A percentile compares a stretch with the other conserved stretches of the same genome.
Evolutionary conservation across 2,329 filamentous ascomycete species (phyloP).

Genomic region (Botrytis aclada): DNA sequence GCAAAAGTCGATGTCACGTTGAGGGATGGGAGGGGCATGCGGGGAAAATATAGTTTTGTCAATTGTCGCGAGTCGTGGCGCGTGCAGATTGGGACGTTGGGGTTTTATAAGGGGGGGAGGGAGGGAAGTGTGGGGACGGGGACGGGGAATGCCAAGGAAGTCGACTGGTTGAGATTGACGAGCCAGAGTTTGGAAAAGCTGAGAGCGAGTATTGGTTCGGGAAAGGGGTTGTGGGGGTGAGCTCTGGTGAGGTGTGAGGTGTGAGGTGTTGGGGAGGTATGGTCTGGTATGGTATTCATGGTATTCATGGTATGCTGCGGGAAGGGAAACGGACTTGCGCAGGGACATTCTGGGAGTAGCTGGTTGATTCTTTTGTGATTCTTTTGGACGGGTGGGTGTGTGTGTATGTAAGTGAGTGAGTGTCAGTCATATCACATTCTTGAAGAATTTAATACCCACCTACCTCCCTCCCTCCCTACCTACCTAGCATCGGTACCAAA

Average conservation of each 20-base stretch:
- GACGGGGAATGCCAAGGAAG: background rate
- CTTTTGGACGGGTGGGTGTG: too few species aligned
- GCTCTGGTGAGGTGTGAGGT: background rate
- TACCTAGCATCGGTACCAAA: too few species aligned
- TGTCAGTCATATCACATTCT: too few species aligned
- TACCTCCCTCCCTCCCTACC: too few species aligned
- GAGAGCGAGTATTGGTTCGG: background rate
- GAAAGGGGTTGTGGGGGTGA: background rate
- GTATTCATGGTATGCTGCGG: too few species aligned
- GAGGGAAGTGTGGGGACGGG: background rate
- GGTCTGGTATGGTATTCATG: too few species aligned
- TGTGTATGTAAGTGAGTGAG: too few species aligned
- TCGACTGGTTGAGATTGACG: conserved; percentile 1
- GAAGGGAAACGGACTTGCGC: too few species aligned
- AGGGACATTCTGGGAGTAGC: too few species aligned
- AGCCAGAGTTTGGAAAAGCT: conserved; percentile 10
- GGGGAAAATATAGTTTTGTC: conserved; percentile 16
- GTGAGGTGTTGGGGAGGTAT: background rate
- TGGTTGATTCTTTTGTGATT: too few species aligned
- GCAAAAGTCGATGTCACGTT: conserved; percentile 18
- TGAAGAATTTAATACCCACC: too few species aligned
- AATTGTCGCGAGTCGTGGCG: background rate
- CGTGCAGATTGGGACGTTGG: conserved; percentile 5
- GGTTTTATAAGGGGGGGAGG: conserved; percentile 2
- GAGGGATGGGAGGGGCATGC: background rate